Evolutionary conservation across 495 filamentous ascomycete species (phyloP), one percentile per base, ranked within the genome.

Genomic region (Aspergillus kassunensis): DNA sequence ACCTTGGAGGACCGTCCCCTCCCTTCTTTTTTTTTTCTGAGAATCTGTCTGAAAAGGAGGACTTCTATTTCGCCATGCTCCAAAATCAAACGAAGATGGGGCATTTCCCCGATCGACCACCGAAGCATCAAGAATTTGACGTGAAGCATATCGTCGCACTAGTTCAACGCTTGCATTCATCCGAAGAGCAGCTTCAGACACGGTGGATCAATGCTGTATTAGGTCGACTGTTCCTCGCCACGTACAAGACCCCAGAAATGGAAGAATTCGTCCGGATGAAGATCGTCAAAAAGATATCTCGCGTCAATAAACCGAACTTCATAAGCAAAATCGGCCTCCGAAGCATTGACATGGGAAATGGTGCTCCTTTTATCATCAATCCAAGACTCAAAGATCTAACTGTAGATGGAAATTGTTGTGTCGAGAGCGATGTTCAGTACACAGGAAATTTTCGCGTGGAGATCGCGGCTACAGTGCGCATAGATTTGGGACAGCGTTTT

Each of bases 1-100:
- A 80, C 39, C 57, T 78, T 1, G 78, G 84, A 33, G 71, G 76
- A 12, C 73, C 78, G 27, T 75, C 80, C 7, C 90, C 85, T 50
- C 92, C 95, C 0, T 97, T 96, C 67, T 97, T 82, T 63, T 70
- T 98, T 1, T 98, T 97, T 67, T 95, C 90, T 0, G 89, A 96
- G 44, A 95, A 95, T 55, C 85, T 88, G 59, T 95, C 90, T 0
- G 88, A 92, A 18, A 97, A 98, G 69, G 93, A 98, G 64, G 93
- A 98, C 57, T 97, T 98, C 72, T 98, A 98, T 66, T 89, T 95
- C 65, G 88, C 91, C 16, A 77, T 98, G 56, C 77, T 98, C 13
- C 81, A 87, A 53, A 93, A 91, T 54, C 89, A 95, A 61, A 83
- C 89, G 42, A 84, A 82, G 58, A 74, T 77, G 18, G 72, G 79